Conservation (phyloP, 2,329 filamentous ascomycete species). For the Ramularia collo-cygni region DNA sequence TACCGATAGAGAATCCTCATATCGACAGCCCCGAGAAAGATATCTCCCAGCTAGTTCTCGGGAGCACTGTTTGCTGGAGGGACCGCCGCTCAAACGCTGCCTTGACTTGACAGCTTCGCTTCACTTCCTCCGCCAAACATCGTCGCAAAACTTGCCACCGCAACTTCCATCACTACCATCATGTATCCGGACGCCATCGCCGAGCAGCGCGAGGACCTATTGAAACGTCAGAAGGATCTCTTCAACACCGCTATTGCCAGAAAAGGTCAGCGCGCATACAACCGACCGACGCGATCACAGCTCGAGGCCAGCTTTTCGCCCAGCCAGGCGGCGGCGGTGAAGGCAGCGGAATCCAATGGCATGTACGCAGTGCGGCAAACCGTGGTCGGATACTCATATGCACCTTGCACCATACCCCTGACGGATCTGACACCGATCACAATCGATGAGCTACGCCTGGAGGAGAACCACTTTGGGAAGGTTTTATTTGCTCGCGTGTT, state of each 20-base stretch:
- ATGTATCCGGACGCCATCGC: not conserved
- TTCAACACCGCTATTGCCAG: not conserved
- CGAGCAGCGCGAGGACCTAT: not conserved
- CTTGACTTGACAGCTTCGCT: too few species aligned
- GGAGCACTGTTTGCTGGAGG: too few species aligned
- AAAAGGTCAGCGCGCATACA: not conserved
- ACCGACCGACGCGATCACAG: slow-evolving; percentile 1
- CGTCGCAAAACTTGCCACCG: too few species aligned
- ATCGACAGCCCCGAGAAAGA: too few species aligned
- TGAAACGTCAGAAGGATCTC: not conserved
- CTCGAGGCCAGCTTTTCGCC: slow-evolving; percentile 1
- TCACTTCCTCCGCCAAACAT: too few species aligned
- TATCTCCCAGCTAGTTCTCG: too few species aligned
- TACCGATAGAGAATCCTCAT: too few species aligned
- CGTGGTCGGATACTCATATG: slow-evolving; percentile 16
- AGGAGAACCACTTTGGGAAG: slow-evolving; percentile 18
- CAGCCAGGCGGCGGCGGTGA: not conserved
- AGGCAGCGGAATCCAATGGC: not conserved
- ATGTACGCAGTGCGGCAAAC: not conserved
- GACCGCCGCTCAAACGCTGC: too few species aligned
- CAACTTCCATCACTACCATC: too few species aligned
- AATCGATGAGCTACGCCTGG: slow-evolving; percentile 17
- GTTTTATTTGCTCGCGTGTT: slow-evolving; percentile 18
- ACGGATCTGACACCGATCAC: slow-evolving; percentile 12
- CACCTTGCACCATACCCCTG: slow-evolving; percentile 15